Evolutionary conservation across 345 rosid species (phyloP), one percentile per base, ranked within the genome.

Genomic region (Adansonia digitata): DNA sequence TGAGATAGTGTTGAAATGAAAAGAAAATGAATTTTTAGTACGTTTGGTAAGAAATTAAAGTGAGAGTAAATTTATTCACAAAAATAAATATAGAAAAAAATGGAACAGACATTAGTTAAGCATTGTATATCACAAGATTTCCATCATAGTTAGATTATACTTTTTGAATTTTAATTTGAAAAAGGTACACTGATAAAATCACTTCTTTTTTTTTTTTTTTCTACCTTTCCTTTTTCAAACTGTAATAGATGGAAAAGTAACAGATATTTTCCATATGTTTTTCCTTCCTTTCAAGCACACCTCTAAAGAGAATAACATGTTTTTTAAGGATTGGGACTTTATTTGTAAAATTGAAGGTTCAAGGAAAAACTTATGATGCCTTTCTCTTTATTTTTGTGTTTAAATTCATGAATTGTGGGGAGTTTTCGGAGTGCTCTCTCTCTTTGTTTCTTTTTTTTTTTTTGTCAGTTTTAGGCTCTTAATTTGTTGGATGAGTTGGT

Each of bases 401-500:
- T 57, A 17, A 60, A 27, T 73, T 73, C 26, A 12, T 71, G 43
- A 56, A 12, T 20, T 71, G 20, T 71, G 48, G 59, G 64, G 49
- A 26, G n/a, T n/a, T 53, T 55, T 53, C 42, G 2, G 1, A 20
- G 22, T 27, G 24, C 45, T 69, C 5, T 49, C 35, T 65, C 45
- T 11, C 15, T 69, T n/a, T n/a, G n/a, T n/a, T 1, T 52, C 71
- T 72, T 73, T 73, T 17, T n/a, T 31, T n/a, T 34, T 74, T 69
- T 62, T 15, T 62, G 59, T 52, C 65, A 14, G 20, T 3, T 72
- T 55, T 40, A 24, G 39, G 12, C 7, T 63, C 46, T 37, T 12
- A 26, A 13, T 76, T 46, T 53, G 6, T 60, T 51, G 53, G 42
- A 20, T 56, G 37, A 69, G 75, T 75, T 80, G 78, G 76, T 86